Percentiles rank a stretch among this genome's conserved stretches.
Evolutionary conservation across 345 rosid genomes (phyloP).

Genomic region (Combretum micranthum): DNA sequence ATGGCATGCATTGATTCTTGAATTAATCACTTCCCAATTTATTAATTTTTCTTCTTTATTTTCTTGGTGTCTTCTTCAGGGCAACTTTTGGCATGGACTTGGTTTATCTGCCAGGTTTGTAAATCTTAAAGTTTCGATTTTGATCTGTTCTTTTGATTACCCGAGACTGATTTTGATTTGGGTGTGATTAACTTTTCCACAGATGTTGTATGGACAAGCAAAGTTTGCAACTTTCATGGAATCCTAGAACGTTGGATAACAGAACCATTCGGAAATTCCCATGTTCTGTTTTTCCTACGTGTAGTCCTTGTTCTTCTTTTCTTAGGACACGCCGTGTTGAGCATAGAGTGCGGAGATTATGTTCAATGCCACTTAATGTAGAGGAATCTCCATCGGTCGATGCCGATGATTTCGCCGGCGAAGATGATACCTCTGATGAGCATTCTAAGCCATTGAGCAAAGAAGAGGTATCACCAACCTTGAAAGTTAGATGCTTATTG

Average conservation of each 20-base stretch:
- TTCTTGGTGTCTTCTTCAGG: too few species aligned
- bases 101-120: too few species aligned
- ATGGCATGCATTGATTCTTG: too few species aligned
- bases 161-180: too few species aligned
- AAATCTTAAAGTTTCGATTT: too few species aligned
- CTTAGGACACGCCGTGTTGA: conserved; percentile 21
- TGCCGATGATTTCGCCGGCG: conserved; percentile 19
- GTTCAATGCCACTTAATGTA: conserved; percentile 29
- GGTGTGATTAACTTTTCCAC: too few species aligned
- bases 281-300: conserved; percentile 6
- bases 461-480: conserved; percentile 40
- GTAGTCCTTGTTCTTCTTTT: conserved; percentile 19
- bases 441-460: conserved; percentile 39
- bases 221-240: conserved; percentile 30
- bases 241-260: conserved; percentile 21
- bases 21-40: too few species aligned
- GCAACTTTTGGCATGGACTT: too few species aligned
- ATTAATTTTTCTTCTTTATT: too few species aligned
- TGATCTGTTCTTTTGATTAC: too few species aligned
- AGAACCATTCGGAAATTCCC: conserved; percentile 15
- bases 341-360: conserved; percentile 28
- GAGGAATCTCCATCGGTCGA: conserved; percentile 35
- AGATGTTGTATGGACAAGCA: conserved; percentile 42
- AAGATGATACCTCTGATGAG: conserved; percentile 25
- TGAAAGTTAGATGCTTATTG: neutral